Conservation (phyloP, 805 yeast genomes). For the Saccharomycopsis sp. region DNA sequence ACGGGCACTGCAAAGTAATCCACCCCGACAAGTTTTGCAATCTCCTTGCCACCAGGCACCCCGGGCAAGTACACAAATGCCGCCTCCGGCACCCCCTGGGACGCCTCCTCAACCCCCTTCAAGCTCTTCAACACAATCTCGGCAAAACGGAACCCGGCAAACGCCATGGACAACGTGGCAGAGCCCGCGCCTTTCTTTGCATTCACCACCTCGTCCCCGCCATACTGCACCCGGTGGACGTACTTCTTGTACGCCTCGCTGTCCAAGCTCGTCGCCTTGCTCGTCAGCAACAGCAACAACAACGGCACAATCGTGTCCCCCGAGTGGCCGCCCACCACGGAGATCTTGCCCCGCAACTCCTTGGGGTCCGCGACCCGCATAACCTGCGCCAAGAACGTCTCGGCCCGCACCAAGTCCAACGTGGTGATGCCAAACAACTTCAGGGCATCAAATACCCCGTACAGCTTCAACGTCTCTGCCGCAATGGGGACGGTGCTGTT, state of each 20-base stretch:
- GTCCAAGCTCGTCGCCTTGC: constrained; percentile 33
- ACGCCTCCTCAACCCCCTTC: constrained; percentile 26
- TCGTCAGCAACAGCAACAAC: constrained; percentile 42
- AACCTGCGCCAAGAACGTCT: constrained; percentile 43
- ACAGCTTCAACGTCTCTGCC: constrained; percentile 63
- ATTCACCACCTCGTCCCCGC: constrained; percentile 83
- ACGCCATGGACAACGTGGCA: constrained; percentile 80
- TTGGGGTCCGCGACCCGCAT: constrained; percentile 9
- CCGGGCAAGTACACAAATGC: constrained; percentile 49
- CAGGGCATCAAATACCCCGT: constrained; percentile 57
- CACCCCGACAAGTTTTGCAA: constrained; percentile 32
- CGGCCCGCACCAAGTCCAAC: constrained; percentile 69
- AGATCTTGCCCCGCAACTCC: constrained; percentile 32
- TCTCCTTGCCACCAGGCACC: constrained; percentile 37
- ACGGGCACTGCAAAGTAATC: constrained; percentile 58
- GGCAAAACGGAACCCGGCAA: constrained; percentile 71
- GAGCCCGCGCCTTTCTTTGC: constrained; percentile 81
- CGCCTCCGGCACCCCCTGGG: constrained; percentile 11
- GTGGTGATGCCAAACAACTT: constrained; percentile 79
- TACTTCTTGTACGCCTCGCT: constrained; percentile 42
- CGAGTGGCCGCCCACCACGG: constrained; percentile 82
- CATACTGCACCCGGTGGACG: constrained; percentile 71
- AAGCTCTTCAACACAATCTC: constrained; percentile 50
- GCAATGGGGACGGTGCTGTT: constrained; percentile 80
- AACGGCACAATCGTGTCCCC: constrained; percentile 77